Evolutionary conservation across 1,139 yeast species (phyloP), one percentile per base, ranked within the genome.

Genomic region (Yamadazyma diospyri): DNA sequence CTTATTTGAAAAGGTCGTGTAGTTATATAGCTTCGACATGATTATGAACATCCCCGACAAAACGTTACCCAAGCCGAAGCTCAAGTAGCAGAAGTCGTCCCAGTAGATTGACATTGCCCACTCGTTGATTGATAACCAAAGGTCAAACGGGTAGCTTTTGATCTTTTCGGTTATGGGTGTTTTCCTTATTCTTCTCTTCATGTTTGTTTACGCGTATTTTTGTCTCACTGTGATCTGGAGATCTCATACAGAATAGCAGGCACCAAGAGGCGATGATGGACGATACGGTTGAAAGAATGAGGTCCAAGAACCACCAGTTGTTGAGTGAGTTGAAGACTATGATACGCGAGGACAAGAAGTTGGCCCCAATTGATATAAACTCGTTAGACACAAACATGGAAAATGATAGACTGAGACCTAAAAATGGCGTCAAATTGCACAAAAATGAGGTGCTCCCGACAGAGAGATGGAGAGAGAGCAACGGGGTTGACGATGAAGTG

Each of bases 31-130:
- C 15, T 33, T 36, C 5, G 23, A 15, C 5, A 33, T 16, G 17
- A 33, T 9, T 4, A 33, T 25, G 18, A 36, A 36, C 6, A 32
- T 12, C 5, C 14, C 10, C 8, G 43, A 32, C 16, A 32, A 21
- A 12, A 33, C 8, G n/a, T 39, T 35, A 4, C 52, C 51, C 4
- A 45, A 25, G 4, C 43, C 45, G 17, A 46, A 31, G 10, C 47
- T 49, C 3, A 45, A 25, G 77, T 79, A 21, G 7, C 76, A 62
- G 40, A 74, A 66, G 2, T 66, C 61, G 44, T 81, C 87, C 88
- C 88, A 81, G 38, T 81, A 84, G 5, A 80, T 71, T 5, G 78
- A 59, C 30, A 69, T 67, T 13, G 76, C 44, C 9, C 59, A 48
- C 49, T 81, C 88, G 45, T 77, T 76, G 23, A 75, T 33, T 30